Base-by-base conservation (phyloP, 352 stramenopile species). In the Phytophthora citricola region DNA sequence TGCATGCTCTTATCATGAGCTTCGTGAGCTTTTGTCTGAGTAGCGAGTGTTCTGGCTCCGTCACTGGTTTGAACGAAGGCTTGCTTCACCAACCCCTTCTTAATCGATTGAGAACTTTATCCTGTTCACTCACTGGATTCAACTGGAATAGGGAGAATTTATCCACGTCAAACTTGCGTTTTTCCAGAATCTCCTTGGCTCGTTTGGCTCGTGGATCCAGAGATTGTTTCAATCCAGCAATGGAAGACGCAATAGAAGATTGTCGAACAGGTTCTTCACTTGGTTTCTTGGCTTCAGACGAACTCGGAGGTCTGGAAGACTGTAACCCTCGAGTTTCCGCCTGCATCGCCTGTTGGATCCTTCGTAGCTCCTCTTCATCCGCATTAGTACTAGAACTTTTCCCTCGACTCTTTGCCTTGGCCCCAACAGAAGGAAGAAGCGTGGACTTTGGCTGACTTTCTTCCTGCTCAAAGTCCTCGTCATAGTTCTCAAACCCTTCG, bases 61-160 rank as follows among this genome's bases (percentile, higher is more conserved):
- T 91, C 84, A 54, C 78, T 88, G 0, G 80, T 89, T 48, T 93
- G 83, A 1, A 77, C 63, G 31, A 84, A 84, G 0, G 76, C 79
- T 24, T 91, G 84, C 12, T 73, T 74, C 11, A 91, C 65, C 4
- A 76, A 44, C 14, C 80, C 17, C 80, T 62, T n/a, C 84, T 76
- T 9, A 93, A 49, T 1, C 76, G 75, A 41, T 69, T 65, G 64
- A 89, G 50, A 27, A 85, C 82, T 15, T 82, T 83, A 11, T 93
- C 85, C 26, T 85, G 64, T 22, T 88, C 81, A n/a, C 63, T 86
- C 7, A 85, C 58, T 0, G 85, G 82, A 32, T 20, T 67, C 34
- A 83, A 74, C 43, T 90, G 75, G 46, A 91, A 91, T 8, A 91
- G 31, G 8, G 79, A 73, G 66, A 88, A 87, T 58, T 90, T 91